Percentiles rank a stretch among this genome's conserved stretches.
Conservation (phyloP, 106 monocot genomes). For the Platanthera zijinensis region DNA sequence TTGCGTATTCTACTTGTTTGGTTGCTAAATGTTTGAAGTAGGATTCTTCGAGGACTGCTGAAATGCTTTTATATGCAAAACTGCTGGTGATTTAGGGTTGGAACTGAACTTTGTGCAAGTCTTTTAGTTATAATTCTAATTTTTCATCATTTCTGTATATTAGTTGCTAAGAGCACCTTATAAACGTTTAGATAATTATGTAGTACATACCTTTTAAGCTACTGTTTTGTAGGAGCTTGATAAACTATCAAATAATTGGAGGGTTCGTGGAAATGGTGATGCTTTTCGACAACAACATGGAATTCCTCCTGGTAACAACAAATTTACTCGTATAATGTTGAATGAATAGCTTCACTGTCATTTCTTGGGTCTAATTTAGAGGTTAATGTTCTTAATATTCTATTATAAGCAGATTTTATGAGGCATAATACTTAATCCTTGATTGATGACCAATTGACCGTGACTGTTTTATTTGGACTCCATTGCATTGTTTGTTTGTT, state of each 20-base stretch:
- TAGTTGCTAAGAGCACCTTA: neutral
- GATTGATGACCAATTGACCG: neutral
- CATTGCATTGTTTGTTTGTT: neutral
- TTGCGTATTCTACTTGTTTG: no score
- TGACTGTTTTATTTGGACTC: neutral
- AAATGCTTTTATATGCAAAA: no score
- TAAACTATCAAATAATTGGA: conserved; percentile 16
- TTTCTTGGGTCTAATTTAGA: neutral
- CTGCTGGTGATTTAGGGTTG: no score
- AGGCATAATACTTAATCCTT: neutral
- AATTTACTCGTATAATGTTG: neutral
- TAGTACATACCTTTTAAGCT: neutral
- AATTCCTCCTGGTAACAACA: conserved; percentile 35
- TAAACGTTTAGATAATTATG: neutral
- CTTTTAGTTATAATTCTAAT: no score
- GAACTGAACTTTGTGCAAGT: no score
- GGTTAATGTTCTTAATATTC: neutral
- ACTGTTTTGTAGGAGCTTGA: conserved; percentile 17
- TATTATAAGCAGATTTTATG: neutral
- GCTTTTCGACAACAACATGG: conserved; percentile 52
- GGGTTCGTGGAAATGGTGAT: conserved; percentile 31
- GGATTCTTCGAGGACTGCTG: no score
- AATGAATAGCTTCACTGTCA: neutral
- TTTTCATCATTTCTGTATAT: neutral
- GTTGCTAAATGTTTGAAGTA: no score